Evolutionary conservation across 78 protist species (phyloP), one percentile per base, ranked within the genome.

Genomic region (Monosiga brevicollis): DNA sequence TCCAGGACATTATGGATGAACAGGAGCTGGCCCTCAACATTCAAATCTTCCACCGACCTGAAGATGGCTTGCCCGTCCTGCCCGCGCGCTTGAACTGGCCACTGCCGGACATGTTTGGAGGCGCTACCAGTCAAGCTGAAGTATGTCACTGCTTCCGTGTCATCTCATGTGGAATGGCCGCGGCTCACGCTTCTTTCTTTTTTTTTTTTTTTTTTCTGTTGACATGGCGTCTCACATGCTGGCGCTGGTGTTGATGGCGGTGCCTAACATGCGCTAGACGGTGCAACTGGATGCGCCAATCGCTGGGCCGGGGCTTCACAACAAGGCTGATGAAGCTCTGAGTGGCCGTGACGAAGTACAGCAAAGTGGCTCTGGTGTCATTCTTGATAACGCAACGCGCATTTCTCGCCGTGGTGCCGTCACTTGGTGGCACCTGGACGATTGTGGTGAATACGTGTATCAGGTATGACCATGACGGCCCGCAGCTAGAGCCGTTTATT

Each of bases 391-490:
- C 25, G 87, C 87, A 36, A 84, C 87, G 35, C 87, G 87, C 0
- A 26, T 84, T 29, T 84, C 87, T 23, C 80, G 78, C 26, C 42
- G 35, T 6, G 54, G 32, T 0, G 87, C 87, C 22, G 35, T 84
- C 39, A 84, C 87, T 0, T 74, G 81, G 80, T 84, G 87, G 87
- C 87, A 84, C 73, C 74, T 84, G 20, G 87, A 84, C 54, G 87
- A 84, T 36, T 11, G 81, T 29, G 87, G 87, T 3, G 87, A 84
- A 40, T 84, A 78, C 36, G 87, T 84, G 42, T 37, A 49, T 37
- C 87, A 84, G 42, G 37, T 77, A 1, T n/a, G n/a, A n/a, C n/a
- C n/a, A n/a, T n/a, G n/a, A n/a, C n/a, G n/a, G n/a, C n/a, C n/a
- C n/a, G n/a, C n/a, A n/a, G n/a, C n/a, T n/a, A n/a, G n/a, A n/a